phyloP scores from a whole-genome alignment of 768 basidiomycete genomes.

The Zangia roseola region DNA sequence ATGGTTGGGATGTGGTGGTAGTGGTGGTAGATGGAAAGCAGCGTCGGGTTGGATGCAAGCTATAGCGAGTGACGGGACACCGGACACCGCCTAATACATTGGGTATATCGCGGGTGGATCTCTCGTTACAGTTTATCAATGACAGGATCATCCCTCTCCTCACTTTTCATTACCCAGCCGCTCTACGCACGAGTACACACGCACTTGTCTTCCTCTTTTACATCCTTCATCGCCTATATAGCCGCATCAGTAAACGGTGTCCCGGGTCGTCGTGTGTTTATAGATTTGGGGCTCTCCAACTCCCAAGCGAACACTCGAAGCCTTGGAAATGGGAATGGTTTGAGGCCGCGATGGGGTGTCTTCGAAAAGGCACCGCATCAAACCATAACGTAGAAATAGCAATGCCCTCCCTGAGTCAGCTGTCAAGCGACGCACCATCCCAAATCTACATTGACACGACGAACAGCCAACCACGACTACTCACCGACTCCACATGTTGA shows the following conservation, averaged over 20 bases:
- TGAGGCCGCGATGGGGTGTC: slow-evolving; percentile 30
- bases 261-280: slow-evolving; percentile 23
- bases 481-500: slow-evolving; percentile 59
- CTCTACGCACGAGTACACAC: slow-evolving; percentile 36
- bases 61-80: slow-evolving; percentile 19
- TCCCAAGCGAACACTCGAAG: slow-evolving; percentile 24
- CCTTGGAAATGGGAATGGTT: slow-evolving; percentile 17
- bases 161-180: slow-evolving; percentile 11
- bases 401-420: slow-evolving; percentile 10
- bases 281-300: slow-evolving; percentile 22
- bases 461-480: slow-evolving; percentile 25
- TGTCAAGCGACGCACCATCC: slow-evolving; percentile 13
- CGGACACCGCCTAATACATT: slow-evolving; percentile 31
- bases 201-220: slow-evolving; percentile 51
- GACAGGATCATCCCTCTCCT: slow-evolving; percentile 8
- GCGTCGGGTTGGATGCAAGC: slow-evolving; percentile 13
- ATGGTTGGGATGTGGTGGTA: slow-evolving; percentile 28
- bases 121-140: slow-evolving; percentile 7
- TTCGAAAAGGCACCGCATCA: slow-evolving; percentile 38
- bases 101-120: slow-evolving; percentile 11
- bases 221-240: slow-evolving; percentile 51
- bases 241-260: slow-evolving; percentile 23
- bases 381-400: slow-evolving; percentile 29
- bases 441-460: slow-evolving; percentile 14
- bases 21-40: slow-evolving; percentile 24